Base-by-base conservation (phyloP, 257 asterid species). In the Echites panduratus region DNA sequence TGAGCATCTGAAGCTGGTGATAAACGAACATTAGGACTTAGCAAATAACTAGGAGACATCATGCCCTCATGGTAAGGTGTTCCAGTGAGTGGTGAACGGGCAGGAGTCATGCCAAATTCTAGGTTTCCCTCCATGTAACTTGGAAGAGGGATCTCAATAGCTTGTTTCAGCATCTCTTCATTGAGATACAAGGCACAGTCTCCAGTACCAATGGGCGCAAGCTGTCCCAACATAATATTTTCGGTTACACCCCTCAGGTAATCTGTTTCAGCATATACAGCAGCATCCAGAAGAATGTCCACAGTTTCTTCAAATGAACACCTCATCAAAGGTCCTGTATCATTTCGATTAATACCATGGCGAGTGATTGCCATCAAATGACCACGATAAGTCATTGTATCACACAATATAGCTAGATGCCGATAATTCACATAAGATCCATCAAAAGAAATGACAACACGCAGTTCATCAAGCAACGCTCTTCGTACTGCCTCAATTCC, bases 311-410 rank as follows among this genome's bases (percentile, higher is more conserved):
- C 99, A 32, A 95, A 95, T 7, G 99, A 95, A 84, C 99, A 95
- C 81, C 97, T 87, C 99, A 95, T 95, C 96, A 95, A 86, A 64
- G 99, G 98, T 24, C 99, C 99, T 24, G 99, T 95, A 57, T 95
- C 98, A 67, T 95, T 95, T 9, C 98, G 89, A 72, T 95, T 95
- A 63, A 95, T 89, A 29, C 99, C 99, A 52, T 95, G 99, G 70
- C 99, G 98, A 41, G 99, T 95, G 73, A 95, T 92, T 71, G 99
- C 98, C 99, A 95, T 95, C 87, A 95, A 81, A 80, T 92, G 99
- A 74, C 99, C 99, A 62, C 99, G 97, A 76, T 95, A 95, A 17
- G 99, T 95, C 99, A 95, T 95, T 73, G 99, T 92, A 75, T 95
- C 99, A 27, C 99, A 95, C 87, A 95, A 76, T 68, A 95, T 95